Conservation (phyloP, 768 basidiomycete genomes). For the Lanmaoa rubissima region DNA sequence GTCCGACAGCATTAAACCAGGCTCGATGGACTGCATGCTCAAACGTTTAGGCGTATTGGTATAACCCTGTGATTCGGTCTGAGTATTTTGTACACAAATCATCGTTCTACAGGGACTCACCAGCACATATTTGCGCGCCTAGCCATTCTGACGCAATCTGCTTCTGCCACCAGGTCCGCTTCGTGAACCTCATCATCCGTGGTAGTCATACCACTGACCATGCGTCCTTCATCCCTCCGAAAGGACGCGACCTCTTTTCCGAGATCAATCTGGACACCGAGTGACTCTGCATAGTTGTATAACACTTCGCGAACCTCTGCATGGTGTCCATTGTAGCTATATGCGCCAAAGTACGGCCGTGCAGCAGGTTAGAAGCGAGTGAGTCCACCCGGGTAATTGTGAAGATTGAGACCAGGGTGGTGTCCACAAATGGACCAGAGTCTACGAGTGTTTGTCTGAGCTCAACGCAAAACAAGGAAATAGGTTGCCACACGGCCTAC, state of each 20-base stretch:
- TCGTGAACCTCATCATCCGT: background rate
- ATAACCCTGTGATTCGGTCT: background rate
- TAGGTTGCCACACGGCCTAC: background rate
- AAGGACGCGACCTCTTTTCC: background rate
- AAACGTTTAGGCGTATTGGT: background rate
- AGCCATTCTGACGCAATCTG: background rate
- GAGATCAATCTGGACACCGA: background rate
- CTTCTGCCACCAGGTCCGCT: background rate
- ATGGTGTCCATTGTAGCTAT: background rate
- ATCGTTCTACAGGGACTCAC: background rate
- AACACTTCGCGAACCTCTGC: background rate
- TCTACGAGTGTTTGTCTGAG: background rate
- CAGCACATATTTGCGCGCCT: background rate
- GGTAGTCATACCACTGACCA: background rate
- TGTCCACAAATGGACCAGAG: background rate
- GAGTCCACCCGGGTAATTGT: background rate
- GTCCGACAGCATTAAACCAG: background rate
- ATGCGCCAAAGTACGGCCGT: background rate
- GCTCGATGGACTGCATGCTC: background rate
- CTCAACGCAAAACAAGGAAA: background rate
- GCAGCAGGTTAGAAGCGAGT: background rate
- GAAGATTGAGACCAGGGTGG: background rate
- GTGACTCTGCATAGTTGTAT: background rate
- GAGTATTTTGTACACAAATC: background rate
- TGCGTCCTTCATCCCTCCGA: background rate